phyloP scores from a whole-genome alignment of 805 yeast genomes.

The Sugiyamaella smithiae region DNA sequence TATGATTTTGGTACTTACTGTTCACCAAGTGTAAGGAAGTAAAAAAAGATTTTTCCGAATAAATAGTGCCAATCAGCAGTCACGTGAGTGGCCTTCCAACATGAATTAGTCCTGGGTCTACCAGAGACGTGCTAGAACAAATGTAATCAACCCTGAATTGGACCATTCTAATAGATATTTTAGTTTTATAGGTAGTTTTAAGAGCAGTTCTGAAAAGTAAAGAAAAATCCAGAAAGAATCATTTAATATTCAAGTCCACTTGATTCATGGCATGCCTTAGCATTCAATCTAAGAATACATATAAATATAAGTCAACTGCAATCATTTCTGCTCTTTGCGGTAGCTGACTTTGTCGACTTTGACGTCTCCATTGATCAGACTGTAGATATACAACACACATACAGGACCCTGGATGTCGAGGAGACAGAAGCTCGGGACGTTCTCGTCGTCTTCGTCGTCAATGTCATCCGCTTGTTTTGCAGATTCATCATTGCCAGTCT shows the following conservation, averaged over 20 bases:
- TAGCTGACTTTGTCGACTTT: constrained; percentile 85
- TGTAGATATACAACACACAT: constrained; percentile 82
- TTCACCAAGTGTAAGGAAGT: too few species aligned
- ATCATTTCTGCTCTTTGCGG: constrained; percentile 43
- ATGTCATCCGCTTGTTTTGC: not conserved
- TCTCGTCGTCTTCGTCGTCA: constrained; percentile 11
- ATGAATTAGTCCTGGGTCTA: too few species aligned
- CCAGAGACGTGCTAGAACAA: too few species aligned
- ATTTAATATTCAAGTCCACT: too few species aligned
- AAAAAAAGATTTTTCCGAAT: constrained; percentile 8
- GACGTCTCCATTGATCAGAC: constrained; percentile 74
- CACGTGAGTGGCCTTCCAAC: not conserved
- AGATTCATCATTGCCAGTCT: not conserved
- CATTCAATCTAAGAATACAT: not conserved
- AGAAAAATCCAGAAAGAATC: too few species aligned
- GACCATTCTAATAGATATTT: too few species aligned
- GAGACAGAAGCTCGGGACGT: constrained; percentile 77
- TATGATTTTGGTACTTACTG: too few species aligned
- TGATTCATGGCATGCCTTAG: too few species aligned
- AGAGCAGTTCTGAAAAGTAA: too few species aligned
- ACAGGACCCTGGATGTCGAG: constrained; percentile 77
- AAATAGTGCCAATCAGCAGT: not conserved
- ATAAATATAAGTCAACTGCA: not conserved
- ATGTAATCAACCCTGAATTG: too few species aligned
- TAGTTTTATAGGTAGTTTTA: too few species aligned